phyloP scores from a whole-genome alignment of 768 basidiomycete species.

The Hygrophoropsis aurantiaca region DNA sequence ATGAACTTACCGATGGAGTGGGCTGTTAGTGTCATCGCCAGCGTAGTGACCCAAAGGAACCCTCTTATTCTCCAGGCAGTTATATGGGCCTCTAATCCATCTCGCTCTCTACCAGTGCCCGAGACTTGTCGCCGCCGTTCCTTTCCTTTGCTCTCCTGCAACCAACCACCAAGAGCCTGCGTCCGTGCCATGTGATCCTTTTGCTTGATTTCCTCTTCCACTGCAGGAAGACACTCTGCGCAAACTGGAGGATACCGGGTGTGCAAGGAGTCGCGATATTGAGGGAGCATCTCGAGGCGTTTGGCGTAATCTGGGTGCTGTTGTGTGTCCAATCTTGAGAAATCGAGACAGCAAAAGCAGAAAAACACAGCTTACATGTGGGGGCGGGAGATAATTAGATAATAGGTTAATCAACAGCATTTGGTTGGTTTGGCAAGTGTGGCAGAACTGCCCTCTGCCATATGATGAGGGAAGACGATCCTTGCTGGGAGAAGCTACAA shows the following conservation, averaged over 20 bases:
- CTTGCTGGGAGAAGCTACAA: slow-evolving; percentile 64
- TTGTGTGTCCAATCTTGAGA: slow-evolving; percentile 3
- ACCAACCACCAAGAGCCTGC: slow-evolving; percentile 70
- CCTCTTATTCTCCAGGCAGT: slow-evolving; percentile 72
- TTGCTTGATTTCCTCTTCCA: slow-evolving; percentile 77
- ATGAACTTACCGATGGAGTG: slow-evolving; percentile 46
- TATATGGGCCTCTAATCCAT: slow-evolving; percentile 49
- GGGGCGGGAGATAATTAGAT: slow-evolving; percentile 83
- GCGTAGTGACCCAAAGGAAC: slow-evolving; percentile 56
- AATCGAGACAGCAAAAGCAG: slow-evolving; percentile 3
- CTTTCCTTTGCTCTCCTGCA: slow-evolving; percentile 66
- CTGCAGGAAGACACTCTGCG: slow-evolving; percentile 66
- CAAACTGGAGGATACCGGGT: slow-evolving; percentile 88
- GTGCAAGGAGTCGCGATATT: slow-evolving; percentile 75
- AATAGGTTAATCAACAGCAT: slow-evolving; percentile 82
- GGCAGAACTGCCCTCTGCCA: slow-evolving; percentile 69
- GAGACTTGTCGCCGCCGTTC: slow-evolving; percentile 52
- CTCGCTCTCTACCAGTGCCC: slow-evolving; percentile 38
- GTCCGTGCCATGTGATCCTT: slow-evolving; percentile 83
- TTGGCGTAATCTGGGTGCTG: slow-evolving; percentile 73
- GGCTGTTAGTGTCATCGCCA: slow-evolving; percentile 40
- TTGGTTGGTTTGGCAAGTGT: slow-evolving; percentile 91
- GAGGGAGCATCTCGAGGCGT: slow-evolving; percentile 62
- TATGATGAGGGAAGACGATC: slow-evolving; percentile 67
- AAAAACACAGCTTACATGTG: slow-evolving; percentile 52